Evolutionary conservation across 2,329 filamentous ascomycete genomes (phyloP).

Genomic region (Chalaropsis thielavioides): DNA sequence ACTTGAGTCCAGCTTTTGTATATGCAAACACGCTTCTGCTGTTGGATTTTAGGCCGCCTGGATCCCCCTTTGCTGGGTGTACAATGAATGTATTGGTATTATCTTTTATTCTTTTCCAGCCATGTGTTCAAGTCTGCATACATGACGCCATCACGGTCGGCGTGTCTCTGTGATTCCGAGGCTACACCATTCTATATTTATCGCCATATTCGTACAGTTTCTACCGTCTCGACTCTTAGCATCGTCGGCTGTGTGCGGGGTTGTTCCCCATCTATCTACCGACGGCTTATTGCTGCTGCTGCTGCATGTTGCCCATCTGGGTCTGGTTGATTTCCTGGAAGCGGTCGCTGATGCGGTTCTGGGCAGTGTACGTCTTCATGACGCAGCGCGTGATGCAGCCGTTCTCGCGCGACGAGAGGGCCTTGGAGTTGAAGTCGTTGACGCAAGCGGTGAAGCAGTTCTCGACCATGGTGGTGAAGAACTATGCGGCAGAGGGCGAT

Average conservation of each 20-base stretch:
- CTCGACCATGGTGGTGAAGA: conserved; percentile 56
- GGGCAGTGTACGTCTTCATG: conserved; percentile 87
- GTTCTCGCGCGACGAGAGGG: conserved; percentile 72
- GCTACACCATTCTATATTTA: not conserved
- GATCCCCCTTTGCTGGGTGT: not conserved
- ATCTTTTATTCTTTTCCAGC: not conserved
- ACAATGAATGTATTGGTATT: conserved; percentile 1
- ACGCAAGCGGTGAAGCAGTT: conserved; percentile 95
- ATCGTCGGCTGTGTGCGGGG: not conserved
- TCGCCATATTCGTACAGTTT: conserved; percentile 10
- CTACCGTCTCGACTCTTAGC: not conserved
- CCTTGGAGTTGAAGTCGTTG: conserved; percentile 97
- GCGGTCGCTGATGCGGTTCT: conserved; percentile 77
- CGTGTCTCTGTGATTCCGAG: not conserved
- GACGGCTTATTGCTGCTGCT: conserved; percentile 25
- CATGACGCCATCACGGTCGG: not conserved
- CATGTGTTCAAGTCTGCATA: not conserved
- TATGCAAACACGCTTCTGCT: not conserved
- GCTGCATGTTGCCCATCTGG: conserved; percentile 35
- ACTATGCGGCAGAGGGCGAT: conserved; percentile 25
- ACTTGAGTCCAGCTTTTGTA: not conserved
- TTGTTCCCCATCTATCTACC: not conserved
- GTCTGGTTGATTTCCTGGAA: conserved; percentile 60
- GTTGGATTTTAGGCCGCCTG: not conserved
- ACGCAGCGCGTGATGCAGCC: conserved; percentile 90